These are phyloP conservation scores for Saccharomycopsis fibuligera DNA, from an alignment of 805 yeast genomes.

Conservation along the genomic window DNA sequence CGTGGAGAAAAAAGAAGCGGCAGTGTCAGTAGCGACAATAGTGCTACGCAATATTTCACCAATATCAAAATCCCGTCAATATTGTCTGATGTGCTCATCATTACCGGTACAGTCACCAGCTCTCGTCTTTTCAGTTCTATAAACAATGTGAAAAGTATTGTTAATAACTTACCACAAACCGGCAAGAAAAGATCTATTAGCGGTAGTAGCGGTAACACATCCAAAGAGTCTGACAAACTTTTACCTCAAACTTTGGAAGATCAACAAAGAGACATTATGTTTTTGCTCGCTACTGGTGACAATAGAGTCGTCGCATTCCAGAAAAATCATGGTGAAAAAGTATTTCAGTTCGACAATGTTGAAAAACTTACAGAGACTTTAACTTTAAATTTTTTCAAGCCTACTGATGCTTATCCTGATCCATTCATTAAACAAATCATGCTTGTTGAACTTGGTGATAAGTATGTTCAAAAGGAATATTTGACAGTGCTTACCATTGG, in stretches of 20 bases:
- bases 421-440: conserved; percentile 57
- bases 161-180: conserved; percentile 4
- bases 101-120: conserved; percentile 14
- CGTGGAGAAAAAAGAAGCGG: conserved; percentile 9
- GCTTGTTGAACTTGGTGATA: conserved; percentile 59
- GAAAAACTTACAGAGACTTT: conserved; percentile 31
- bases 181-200: conserved; percentile 5
- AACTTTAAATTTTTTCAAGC: conserved; percentile 18
- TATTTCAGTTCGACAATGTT: conserved; percentile 33
- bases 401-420: conserved; percentile 21
- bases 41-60: conserved; percentile 18
- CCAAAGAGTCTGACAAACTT: neutral
- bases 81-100: conserved; percentile 18
- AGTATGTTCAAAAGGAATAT: conserved; percentile 47
- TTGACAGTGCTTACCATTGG: conserved; percentile 70
- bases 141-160: conserved; percentile 8
- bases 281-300: conserved; percentile 48
- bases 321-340: conserved; percentile 39
- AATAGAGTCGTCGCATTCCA: conserved; percentile 63
- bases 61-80: conserved; percentile 15
- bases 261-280: conserved; percentile 17
- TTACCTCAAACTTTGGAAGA: conserved; percentile 6
- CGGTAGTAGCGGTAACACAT: neutral
- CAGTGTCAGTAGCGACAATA: conserved; percentile 14
- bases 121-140: conserved; percentile 7